These are phyloP conservation scores for Fraxinus greggii DNA, from an alignment of 305 asterid genomes.

Conservation along the genomic window DNA sequence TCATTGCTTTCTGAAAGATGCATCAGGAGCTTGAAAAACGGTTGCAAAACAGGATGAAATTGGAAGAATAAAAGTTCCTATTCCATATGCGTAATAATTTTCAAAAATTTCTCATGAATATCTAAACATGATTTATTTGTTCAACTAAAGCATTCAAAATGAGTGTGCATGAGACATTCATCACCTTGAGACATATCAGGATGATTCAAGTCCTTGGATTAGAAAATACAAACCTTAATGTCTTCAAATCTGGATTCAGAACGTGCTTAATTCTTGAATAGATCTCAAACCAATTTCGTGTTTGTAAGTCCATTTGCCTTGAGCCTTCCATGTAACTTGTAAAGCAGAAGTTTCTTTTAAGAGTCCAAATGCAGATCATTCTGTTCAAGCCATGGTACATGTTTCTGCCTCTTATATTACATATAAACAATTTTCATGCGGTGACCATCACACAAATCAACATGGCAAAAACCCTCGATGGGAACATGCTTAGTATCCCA, in stretches of 20 bases:
- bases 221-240: neutral
- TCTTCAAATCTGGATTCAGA: neutral
- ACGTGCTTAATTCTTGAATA: neutral
- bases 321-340: neutral
- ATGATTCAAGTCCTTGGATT: neutral
- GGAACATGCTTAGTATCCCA: neutral
- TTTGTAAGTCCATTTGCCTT: neutral
- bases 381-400: neutral
- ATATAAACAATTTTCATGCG: neutral
- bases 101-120: neutral
- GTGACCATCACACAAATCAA: neutral
- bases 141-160: neutral
- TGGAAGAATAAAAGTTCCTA: neutral
- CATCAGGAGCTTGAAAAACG: neutral
- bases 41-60: neutral
- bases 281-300: neutral
- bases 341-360: neutral
- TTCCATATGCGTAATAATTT: neutral
- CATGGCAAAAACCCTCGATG: too few relatives aligned
- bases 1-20: neutral
- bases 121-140: neutral
- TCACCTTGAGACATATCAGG: neutral
- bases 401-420: neutral
- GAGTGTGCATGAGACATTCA: neutral
- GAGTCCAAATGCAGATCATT: neutral